Evolutionary conservation across 78 protist genomes (phyloP), one percentile per base, ranked within the genome.

Genomic region (Speleostelium caveatum): DNA sequence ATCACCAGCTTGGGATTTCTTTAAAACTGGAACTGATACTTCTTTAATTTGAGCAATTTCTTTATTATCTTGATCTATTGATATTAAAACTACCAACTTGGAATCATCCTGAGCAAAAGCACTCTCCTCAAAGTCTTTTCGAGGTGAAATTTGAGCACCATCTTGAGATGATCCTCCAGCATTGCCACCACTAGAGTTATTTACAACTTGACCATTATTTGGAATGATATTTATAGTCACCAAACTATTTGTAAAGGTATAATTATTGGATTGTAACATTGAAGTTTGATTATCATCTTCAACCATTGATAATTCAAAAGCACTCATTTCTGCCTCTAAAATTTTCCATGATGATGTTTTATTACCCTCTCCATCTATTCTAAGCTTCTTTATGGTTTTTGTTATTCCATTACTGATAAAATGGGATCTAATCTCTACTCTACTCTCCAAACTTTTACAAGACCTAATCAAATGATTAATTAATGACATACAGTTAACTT

Each of bases 291-390:
- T 69, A 28, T 83, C 72, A 42, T 83, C 91, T 28, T 83, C 78
- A 7, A 69, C 68, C 66, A 83, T 67, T 39, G 55, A 17, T 3
- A 56, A 19, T 60, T 83, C 91, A 60, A 83, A 83, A 4, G 33
- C 21, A n/a, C 30, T 21, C 91, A 83, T 83, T 33, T 83, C 91
- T 6, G 22, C 17, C n/a, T 83, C 91, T 35, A 83, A 26, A 21
- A 35, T 24, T 45, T 83, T 83, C 91, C 91, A 83, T 26, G 80
- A 69, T 1, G 79, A 67, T 2, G 91, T 83, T 83, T 67, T 71
- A 60, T 60, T 71, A 35, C 91, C 91, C n/a, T 83, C 91, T 42
- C 91, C 91, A 83, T 83, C 91, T 19, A 83, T 83, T 41, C 91
- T 24, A n/a, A 83, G 55, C 3, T 51, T 22, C 33, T 71, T 83